These are phyloP conservation scores for Lycium ferocissimum DNA, from an alignment of 257 asterid species.

Conservation along the genomic window DNA sequence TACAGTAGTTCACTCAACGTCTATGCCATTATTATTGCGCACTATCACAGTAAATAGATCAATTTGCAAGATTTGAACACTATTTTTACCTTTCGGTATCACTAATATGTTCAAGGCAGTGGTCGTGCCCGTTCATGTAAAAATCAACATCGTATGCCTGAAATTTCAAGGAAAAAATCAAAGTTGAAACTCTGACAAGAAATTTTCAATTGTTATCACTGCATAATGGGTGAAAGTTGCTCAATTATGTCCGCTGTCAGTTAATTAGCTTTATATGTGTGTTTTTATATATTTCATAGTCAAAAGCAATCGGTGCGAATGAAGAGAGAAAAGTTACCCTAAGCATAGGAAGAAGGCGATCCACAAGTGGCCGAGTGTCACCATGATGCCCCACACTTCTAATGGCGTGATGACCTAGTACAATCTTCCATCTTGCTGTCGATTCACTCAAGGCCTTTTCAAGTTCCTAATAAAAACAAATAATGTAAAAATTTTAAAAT, in stretches of 20 bases:
- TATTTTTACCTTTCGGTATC: slow-evolving; percentile 56
- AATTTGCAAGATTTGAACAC: not conserved
- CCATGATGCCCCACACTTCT: slow-evolving; percentile 95
- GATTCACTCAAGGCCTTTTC: slow-evolving; percentile 66
- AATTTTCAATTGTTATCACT: not conserved
- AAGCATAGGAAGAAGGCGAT: slow-evolving; percentile 78
- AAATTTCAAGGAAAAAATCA: not conserved
- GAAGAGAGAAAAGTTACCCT: slow-evolving; percentile 45
- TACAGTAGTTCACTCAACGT: too few species aligned
- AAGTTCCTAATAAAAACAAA: slow-evolving; percentile 53
- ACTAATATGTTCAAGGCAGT: slow-evolving; percentile 74
- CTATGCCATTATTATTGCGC: too few species aligned
- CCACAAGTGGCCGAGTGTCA: slow-evolving; percentile 69
- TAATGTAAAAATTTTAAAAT: not conserved
- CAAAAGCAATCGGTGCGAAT: not conserved
- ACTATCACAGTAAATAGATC: not conserved
- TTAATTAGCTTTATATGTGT: too few species aligned
- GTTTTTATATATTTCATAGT: not conserved
- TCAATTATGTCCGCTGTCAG: too few species aligned
- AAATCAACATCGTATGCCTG: slow-evolving; percentile 74
- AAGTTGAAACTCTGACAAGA: not conserved
- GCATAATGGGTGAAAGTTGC: too few species aligned
- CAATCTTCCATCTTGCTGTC: slow-evolving; percentile 83
- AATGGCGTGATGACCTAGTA: slow-evolving; percentile 89
- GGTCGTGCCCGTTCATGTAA: slow-evolving; percentile 88